A percentile compares a stretch with the other conserved stretches of the same genome.
Conservation (phyloP, 169 alveolate genomes). For the Cryptosporidium muris region DNA sequence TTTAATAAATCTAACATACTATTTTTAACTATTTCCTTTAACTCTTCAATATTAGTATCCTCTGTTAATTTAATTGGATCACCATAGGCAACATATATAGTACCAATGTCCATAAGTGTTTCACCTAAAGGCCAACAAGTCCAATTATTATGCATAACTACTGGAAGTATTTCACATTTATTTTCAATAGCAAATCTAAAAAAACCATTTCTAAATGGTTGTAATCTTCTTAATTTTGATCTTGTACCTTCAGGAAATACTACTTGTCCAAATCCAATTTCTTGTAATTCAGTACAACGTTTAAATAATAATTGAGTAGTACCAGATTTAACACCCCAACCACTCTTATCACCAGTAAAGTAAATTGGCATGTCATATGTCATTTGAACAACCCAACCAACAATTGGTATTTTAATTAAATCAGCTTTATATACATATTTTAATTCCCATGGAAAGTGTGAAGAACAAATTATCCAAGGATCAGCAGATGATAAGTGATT, state of each 20-base stretch:
- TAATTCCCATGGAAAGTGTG: conserved; percentile 72
- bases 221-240: conserved; percentile 81
- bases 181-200: conserved; percentile 86
- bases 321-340: conserved; percentile 80
- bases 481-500: conserved; percentile 78
- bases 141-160: conserved; percentile 78
- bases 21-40: conserved; percentile 32
- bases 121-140: conserved; percentile 78
- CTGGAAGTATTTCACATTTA: conserved; percentile 83
- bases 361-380: conserved; percentile 74
- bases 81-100: conserved; percentile 78
- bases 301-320: conserved; percentile 74
- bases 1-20: conserved; percentile 54
- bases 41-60: conserved; percentile 50
- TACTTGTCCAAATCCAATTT: conserved; percentile 66
- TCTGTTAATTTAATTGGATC: conserved; percentile 74
- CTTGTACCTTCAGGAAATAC: conserved; percentile 90
- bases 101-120: conserved; percentile 74
- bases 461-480: conserved; percentile 78
- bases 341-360: conserved; percentile 78
- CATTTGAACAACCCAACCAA: conserved; percentile 73
- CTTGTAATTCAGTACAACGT: conserved; percentile 69
- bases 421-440: conserved; percentile 78
- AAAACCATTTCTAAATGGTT: conserved; percentile 87
- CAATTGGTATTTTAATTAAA: conserved; percentile 76